These are phyloP conservation scores for Capsicum chinense DNA, from an alignment of 257 asterid species.

Conservation along the genomic window DNA sequence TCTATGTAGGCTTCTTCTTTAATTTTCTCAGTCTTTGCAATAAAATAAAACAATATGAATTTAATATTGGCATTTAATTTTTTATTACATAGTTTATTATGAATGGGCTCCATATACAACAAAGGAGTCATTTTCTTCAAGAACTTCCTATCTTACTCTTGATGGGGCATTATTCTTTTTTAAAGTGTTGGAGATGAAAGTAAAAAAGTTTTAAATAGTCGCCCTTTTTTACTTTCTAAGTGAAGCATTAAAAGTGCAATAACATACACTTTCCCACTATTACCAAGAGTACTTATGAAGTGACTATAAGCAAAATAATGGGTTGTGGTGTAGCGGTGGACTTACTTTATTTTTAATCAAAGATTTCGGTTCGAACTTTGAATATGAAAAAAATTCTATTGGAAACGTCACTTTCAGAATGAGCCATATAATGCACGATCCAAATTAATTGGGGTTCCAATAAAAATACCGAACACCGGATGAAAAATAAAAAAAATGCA, in stretches of 20 bases:
- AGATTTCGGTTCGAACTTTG: too few species aligned
- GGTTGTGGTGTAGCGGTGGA: too few species aligned
- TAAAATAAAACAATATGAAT: background rate
- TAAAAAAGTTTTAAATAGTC: background rate
- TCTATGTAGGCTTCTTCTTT: background rate
- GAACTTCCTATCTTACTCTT: background rate
- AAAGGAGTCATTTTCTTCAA: background rate
- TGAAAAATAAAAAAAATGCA: too few species aligned
- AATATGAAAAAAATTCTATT: too few species aligned
- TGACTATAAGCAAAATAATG: background rate
- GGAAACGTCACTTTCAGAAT: too few species aligned
- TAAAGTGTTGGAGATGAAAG: background rate
- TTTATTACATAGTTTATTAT: background rate
- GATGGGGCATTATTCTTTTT: background rate
- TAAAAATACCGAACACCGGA: rapidly evolving
- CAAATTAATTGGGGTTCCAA: too few species aligned
- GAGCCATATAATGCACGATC: too few species aligned
- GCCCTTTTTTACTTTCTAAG: background rate
- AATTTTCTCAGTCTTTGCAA: background rate
- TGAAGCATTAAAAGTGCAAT: background rate
- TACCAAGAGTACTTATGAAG: background rate
- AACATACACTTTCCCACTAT: background rate
- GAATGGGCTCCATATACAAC: constrained; percentile 1
- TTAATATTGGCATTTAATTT: background rate
- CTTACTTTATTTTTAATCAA: too few species aligned